A percentile compares a stretch with the other conserved stretches of the same genome.
Conservation (phyloP, 805 yeast species). For the Candida ovalis region DNA sequence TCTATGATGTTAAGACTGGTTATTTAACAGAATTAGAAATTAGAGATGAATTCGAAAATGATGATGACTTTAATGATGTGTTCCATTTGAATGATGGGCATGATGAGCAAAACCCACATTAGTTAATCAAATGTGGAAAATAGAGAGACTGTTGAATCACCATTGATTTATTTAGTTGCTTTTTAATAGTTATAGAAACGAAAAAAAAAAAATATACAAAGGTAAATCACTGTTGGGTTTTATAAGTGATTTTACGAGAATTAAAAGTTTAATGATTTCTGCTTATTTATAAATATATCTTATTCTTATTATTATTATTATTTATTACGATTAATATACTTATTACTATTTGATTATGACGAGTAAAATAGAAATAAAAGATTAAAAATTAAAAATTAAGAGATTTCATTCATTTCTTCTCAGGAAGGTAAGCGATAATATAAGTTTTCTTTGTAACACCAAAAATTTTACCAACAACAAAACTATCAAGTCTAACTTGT, state of each 20-base stretch:
- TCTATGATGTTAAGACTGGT: slow-evolving; percentile 82
- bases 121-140: not conserved
- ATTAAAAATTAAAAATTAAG: not conserved
- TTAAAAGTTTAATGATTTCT: not conserved
- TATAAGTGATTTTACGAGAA: not conserved
- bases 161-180: not conserved
- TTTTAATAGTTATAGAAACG: not conserved
- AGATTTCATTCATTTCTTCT: not conserved
- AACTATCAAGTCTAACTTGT: slow-evolving; percentile 4
- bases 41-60: slow-evolving; percentile 20
- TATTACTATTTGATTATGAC: not conserved
- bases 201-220: not conserved
- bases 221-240: not conserved
- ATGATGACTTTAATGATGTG: slow-evolving; percentile 22
- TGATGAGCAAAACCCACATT: slow-evolving; percentile 8
- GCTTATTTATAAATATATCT: not conserved
- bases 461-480: slow-evolving; percentile 13
- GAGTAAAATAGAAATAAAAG: not conserved
- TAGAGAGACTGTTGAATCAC: too few relatives aligned
- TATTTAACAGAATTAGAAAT: slow-evolving; percentile 38
- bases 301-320: too few relatives aligned
- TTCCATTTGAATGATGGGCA: slow-evolving; percentile 22
- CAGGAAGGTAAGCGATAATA: slow-evolving; percentile 1
- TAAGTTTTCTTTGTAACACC: slow-evolving; percentile 22
- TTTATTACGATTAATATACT: too few relatives aligned